Evolutionary conservation across 176 grass and related monocot species (phyloP).

Genomic region (Miscanthus lutarioriparius): DNA sequence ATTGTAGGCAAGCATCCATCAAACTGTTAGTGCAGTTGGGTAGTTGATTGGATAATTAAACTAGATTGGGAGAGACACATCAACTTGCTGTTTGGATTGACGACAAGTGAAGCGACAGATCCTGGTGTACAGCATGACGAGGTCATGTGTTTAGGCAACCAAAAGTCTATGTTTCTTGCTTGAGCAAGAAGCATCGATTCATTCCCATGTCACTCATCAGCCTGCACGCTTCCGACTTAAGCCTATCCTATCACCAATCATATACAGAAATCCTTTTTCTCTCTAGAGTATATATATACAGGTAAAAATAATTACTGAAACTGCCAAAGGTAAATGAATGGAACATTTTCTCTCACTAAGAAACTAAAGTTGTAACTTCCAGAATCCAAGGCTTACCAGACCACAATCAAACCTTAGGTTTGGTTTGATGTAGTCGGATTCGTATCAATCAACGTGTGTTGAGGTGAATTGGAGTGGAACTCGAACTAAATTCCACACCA

Average conservation of each 20-base stretch:
- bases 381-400: not conserved
- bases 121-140: slow-evolving; percentile 25
- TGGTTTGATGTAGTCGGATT: too few species aligned
- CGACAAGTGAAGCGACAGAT: slow-evolving; percentile 33
- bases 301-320: not conserved
- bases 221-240: slow-evolving; percentile 1
- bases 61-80: not conserved
- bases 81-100: slow-evolving; percentile 37
- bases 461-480: too few species aligned
- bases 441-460: too few species aligned
- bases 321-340: not conserved
- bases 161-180: slow-evolving; percentile 38
- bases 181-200: slow-evolving; percentile 36
- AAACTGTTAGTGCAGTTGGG: slow-evolving; percentile 14
- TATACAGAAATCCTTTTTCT: not conserved
- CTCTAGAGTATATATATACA: not conserved
- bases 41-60: slow-evolving; percentile 7
- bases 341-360: not conserved
- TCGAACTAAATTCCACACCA: too few species aligned
- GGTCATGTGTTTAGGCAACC: slow-evolving; percentile 23
- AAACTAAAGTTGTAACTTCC: not conserved
- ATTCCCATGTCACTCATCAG: slow-evolving; percentile 4
- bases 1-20: not conserved
- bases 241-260: not conserved
- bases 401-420: not conserved